Evolutionary conservation across 2,329 filamentous ascomycete species (phyloP).

Genomic region (Trichoderma oligosporum): DNA sequence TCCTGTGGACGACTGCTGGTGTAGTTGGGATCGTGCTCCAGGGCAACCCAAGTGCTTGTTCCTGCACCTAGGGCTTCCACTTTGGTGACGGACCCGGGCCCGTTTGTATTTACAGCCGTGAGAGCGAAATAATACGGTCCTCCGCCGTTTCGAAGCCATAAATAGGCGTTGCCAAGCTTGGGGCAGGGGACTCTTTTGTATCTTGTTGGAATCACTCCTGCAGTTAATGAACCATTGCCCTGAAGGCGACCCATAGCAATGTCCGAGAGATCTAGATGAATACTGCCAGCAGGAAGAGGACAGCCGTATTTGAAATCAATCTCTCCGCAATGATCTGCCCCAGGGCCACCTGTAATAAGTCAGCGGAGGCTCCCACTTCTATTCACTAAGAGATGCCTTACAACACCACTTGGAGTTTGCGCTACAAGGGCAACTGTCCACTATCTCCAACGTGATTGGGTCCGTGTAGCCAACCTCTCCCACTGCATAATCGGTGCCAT

Average conservation of each 20-base stretch:
- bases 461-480: slow-evolving; percentile 8
- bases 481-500: slow-evolving; percentile 4
- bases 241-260: slow-evolving; percentile 14
- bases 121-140: slow-evolving; percentile 12
- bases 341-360: slow-evolving; percentile 4
- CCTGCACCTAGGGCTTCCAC: not conserved
- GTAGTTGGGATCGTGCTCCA: slow-evolving; percentile 14
- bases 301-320: slow-evolving; percentile 12
- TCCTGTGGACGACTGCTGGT: slow-evolving; percentile 11
- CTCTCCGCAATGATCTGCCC: slow-evolving; percentile 10
- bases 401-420: slow-evolving; percentile 16
- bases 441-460: slow-evolving; percentile 6
- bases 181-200: slow-evolving; percentile 9
- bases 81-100: slow-evolving; percentile 9
- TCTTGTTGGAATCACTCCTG: slow-evolving; percentile 8
- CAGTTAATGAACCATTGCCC: slow-evolving; percentile 5
- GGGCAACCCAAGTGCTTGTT: not conserved
- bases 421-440: slow-evolving; percentile 13
- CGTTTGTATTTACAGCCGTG: slow-evolving; percentile 6
- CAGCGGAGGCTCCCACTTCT: not conserved
- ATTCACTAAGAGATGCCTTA: not conserved
- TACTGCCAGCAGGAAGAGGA: slow-evolving; percentile 9
- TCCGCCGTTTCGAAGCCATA: slow-evolving; percentile 12
- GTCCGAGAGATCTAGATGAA: slow-evolving; percentile 11
- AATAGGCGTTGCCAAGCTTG: slow-evolving; percentile 7